Percentiles rank a stretch among this genome's conserved stretches.
These are phyloP conservation scores for Primulina tabacum DNA, from an alignment of 257 asterid species.

Conservation along the genomic window DNA sequence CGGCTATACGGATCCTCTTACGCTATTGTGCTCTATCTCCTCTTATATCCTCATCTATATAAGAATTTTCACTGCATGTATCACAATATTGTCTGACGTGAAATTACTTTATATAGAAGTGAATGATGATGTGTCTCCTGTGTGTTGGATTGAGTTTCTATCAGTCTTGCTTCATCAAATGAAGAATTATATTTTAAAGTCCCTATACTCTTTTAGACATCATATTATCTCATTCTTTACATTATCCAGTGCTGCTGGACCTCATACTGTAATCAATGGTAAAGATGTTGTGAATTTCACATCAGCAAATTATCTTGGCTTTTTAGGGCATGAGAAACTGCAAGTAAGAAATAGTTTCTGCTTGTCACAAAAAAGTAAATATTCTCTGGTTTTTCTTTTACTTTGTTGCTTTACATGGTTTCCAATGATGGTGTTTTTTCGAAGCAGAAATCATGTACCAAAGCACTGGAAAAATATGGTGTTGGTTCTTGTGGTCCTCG, in stretches of 20 bases:
- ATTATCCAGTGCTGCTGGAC: slow-evolving; percentile 88
- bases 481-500: slow-evolving; percentile 99
- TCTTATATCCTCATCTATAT: too few species aligned
- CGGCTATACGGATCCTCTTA: too few species aligned
- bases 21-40: too few species aligned
- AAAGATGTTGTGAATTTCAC: slow-evolving; percentile 78
- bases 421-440: slow-evolving; percentile 23
- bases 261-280: slow-evolving; percentile 71
- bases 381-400: slow-evolving; percentile 21
- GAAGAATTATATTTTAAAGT: slow-evolving; percentile 4
- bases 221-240: slow-evolving; percentile 25
- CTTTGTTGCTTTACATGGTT: slow-evolving; percentile 12
- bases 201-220: slow-evolving; percentile 10
- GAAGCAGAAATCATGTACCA: slow-evolving; percentile 82
- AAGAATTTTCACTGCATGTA: background rate
- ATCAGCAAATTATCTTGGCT: slow-evolving; percentile 92
- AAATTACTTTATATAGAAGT: background rate
- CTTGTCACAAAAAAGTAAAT: background rate
- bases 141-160: slow-evolving; percentile 14
- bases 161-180: background rate
- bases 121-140: background rate
- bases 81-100: slow-evolving; percentile 3
- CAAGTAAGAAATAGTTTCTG: slow-evolving; percentile 48
- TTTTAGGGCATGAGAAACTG: slow-evolving; percentile 71
- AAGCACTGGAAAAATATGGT: slow-evolving; percentile 93